phyloP scores from a whole-genome alignment of 148 eudicot species.

The Chenopodium album region DNA sequence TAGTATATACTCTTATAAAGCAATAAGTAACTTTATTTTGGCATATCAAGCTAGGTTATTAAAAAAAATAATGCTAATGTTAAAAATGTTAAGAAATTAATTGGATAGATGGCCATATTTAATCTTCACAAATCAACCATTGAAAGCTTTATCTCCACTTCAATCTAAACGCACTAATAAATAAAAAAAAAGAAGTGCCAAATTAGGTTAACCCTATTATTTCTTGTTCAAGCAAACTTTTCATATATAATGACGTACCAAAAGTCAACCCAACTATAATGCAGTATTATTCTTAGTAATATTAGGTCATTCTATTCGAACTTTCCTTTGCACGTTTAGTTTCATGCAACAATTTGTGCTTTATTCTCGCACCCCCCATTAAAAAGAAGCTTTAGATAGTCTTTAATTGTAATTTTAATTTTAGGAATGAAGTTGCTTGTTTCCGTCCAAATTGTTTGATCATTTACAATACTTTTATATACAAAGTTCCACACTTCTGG shows the following conservation, averaged over 20 bases:
- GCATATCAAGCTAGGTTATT: background rate
- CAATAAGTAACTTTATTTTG: background rate
- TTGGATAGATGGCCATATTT: background rate
- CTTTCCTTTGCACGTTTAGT: background rate
- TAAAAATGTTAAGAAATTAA: too few species aligned
- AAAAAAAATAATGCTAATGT: background rate
- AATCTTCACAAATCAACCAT: background rate
- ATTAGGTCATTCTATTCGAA: background rate
- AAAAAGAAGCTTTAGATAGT: too few species aligned
- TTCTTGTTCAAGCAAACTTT: constrained; percentile 3
- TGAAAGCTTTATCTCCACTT: constrained; percentile 15
- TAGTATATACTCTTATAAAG: background rate
- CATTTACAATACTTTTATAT: too few species aligned
- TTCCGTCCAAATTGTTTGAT: too few species aligned
- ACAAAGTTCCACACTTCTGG: too few species aligned
- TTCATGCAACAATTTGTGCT: background rate
- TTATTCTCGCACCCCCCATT: background rate
- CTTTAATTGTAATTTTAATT: background rate
- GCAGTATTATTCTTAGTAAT: background rate
- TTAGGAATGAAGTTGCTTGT: background rate
- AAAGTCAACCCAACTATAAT: constrained; percentile 4
- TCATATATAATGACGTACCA: background rate
- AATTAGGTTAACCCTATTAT: constrained; percentile 23
- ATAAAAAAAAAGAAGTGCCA: constrained; percentile 14
- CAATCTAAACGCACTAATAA: constrained; percentile 23